Evolutionary conservation across 345 rosid genomes (phyloP).

Genomic region (Dipteronia dyeriana): DNA sequence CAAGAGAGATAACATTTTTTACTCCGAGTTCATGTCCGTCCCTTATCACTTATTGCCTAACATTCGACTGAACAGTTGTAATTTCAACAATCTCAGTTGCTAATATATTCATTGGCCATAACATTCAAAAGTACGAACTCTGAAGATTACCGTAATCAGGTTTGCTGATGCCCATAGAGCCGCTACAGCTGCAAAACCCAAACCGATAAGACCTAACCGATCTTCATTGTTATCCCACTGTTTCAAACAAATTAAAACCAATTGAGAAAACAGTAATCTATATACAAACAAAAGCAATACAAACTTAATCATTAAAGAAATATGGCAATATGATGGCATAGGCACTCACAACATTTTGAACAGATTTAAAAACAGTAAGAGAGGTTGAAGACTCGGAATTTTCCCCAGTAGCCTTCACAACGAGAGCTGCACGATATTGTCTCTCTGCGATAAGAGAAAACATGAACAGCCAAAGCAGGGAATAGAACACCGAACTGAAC

Average conservation of each 20-base stretch:
- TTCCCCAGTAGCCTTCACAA: slow-evolving; percentile 59
- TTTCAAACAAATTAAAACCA: slow-evolving; percentile 15
- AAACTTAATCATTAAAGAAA: not conserved
- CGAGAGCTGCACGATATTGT: slow-evolving; percentile 32
- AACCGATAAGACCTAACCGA: slow-evolving; percentile 67
- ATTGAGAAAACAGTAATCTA: not conserved
- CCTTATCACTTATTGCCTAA: not conserved
- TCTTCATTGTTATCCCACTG: slow-evolving; percentile 92
- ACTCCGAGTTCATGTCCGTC: not conserved
- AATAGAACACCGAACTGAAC: slow-evolving; percentile 1
- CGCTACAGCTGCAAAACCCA: slow-evolving; percentile 72
- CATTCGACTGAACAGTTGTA: not conserved
- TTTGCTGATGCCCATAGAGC: slow-evolving; percentile 79
- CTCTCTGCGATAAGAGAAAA: slow-evolving; percentile 42
- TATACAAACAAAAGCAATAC: not conserved
- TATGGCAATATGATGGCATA: not conserved
- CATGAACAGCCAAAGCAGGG: not conserved
- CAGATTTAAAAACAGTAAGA: slow-evolving; percentile 54
- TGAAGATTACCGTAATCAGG: slow-evolving; percentile 53
- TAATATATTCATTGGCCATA: not conserved
- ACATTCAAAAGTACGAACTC: slow-evolving; percentile 14
- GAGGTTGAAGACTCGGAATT: slow-evolving; percentile 67
- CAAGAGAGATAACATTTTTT: slow-evolving; percentile 7
- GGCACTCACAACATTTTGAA: slow-evolving; percentile 66
- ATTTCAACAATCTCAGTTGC: slow-evolving; percentile 1